A percentile compares a stretch with the other conserved stretches of the same genome.
Conservation (phyloP, 441 rosid species). For the Manihot esculenta region DNA sequence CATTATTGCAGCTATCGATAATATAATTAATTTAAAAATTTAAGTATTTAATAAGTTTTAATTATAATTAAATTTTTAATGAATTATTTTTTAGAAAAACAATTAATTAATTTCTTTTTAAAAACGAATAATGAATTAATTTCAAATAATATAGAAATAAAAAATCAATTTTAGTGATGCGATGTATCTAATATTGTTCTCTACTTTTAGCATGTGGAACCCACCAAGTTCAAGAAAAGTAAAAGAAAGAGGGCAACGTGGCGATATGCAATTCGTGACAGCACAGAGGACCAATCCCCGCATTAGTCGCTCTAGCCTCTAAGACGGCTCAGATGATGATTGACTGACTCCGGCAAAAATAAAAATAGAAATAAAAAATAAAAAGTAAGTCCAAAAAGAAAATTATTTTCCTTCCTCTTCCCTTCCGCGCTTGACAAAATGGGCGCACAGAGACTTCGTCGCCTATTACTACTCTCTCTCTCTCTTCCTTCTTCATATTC, state of each 20-base stretch:
- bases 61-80: no score
- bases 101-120: no score
- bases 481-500: not conserved
- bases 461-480: constrained; percentile 14
- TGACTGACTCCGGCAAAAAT: not conserved
- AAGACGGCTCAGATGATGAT: not conserved
- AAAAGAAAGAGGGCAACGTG: not conserved
- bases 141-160: no score
- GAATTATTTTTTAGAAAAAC: no score
- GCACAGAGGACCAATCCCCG: not conserved
- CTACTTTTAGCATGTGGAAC: no score
- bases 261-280: not conserved
- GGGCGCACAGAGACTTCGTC: constrained; percentile 13
- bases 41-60: no score
- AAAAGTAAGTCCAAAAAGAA: not conserved
- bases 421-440: constrained; percentile 7
- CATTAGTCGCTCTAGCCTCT: not conserved
- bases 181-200: no score
- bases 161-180: no score
- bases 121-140: no score
- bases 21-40: no score
- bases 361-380: not conserved
- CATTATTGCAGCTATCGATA: no score
- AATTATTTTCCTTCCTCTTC: not conserved
- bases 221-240: no score